Base-by-base conservation (phyloP, 1,284 basidiomycete genomes). In the Marasmius tenuissimus region DNA sequence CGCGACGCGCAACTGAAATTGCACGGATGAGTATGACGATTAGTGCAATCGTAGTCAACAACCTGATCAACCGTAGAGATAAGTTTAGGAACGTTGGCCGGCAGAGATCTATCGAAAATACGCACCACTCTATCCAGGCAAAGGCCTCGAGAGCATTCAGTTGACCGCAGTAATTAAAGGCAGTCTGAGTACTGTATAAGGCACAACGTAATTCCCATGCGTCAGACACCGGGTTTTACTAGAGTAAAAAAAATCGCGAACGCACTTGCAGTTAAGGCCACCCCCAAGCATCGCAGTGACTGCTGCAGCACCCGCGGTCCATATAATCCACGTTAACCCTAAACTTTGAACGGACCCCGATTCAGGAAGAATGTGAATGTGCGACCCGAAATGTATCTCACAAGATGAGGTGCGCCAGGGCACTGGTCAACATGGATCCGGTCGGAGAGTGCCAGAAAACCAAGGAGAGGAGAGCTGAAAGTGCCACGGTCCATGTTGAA, bases 301-400 rank as follows among this genome's bases (percentile, higher is more conserved):
- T 18, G 86, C 82, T 2, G 87, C 86, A 3, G 89, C 87, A 3
- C 81, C 85, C 1, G 88, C 84, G 4, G 84, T 81, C 88, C 88
- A 91, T 59, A 89, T 78, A 12, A 88, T 77, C 87, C 89, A 93
- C 0, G 90, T 88, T 22, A 92, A 89, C 69, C 72, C 86, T 91
- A 38, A 37, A 35, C 14, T 18, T 33, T 48, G 59, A 47, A 16
- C 39, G 54, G 18, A 50, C 47, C 20, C 27, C 9, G 61, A 10
- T 27, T 59, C n/a, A 16, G 38, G 27, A 47, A 11, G 53, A 20
- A 54, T 50, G 6, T 50, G 45, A 20, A 16, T 12, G 37, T 18
- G 14, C 55, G 56, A 57, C 18, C 45, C 27, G 27, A 27, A 27
- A 52, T 61, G 47, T 20, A 2, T 75, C 87, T 68, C 70, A 90